Conservation (phyloP, 176 grass and related monocot genomes). For the Urochloa ruziziensis region DNA sequence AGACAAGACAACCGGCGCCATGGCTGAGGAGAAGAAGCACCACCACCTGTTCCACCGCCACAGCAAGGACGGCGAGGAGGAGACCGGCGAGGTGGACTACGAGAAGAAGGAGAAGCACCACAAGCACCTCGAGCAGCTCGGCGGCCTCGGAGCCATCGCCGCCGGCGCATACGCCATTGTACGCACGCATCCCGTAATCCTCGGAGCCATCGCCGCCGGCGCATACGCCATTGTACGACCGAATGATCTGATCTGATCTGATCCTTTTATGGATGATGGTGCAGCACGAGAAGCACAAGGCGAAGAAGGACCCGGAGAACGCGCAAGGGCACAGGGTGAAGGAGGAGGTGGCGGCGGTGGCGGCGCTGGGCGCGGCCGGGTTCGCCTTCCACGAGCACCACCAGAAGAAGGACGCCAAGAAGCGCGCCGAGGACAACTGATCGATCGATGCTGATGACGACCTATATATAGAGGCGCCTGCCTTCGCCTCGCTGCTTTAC, state of each 20-base stretch:
- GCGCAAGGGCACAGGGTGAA: slow-evolving; percentile 47
- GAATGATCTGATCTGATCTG: no score
- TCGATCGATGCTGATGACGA: no score
- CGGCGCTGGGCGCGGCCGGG: slow-evolving; percentile 35
- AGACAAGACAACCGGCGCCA: no score
- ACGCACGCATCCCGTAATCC: background rate
- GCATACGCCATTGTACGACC: slow-evolving; percentile 66
- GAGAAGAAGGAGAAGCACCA: slow-evolving; percentile 68
- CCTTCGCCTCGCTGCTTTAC: no score
- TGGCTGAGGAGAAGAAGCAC: slow-evolving; percentile 58
- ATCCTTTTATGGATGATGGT: no score
- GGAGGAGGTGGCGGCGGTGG: slow-evolving; percentile 62
- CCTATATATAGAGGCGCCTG: no score
- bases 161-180: slow-evolving; percentile 66
- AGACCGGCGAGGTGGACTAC: slow-evolving; percentile 44
- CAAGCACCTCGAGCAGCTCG: slow-evolving; percentile 67
- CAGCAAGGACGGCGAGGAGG: slow-evolving; percentile 35
- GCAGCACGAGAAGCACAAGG: slow-evolving; percentile 72
- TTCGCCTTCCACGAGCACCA: no score
- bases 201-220: slow-evolving; percentile 55
- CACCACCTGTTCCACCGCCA: slow-evolving; percentile 70
- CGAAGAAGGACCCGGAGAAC: slow-evolving; percentile 70
- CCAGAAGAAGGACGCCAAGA: no score
- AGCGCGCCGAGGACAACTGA: background rate
- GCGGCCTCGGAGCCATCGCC: slow-evolving; percentile 48